A percentile compares a stretch with the other conserved stretches of the same genome.
Conservation (phyloP, 2,329 filamentous ascomycete species). For the Cytospora chrysosperma region DNA sequence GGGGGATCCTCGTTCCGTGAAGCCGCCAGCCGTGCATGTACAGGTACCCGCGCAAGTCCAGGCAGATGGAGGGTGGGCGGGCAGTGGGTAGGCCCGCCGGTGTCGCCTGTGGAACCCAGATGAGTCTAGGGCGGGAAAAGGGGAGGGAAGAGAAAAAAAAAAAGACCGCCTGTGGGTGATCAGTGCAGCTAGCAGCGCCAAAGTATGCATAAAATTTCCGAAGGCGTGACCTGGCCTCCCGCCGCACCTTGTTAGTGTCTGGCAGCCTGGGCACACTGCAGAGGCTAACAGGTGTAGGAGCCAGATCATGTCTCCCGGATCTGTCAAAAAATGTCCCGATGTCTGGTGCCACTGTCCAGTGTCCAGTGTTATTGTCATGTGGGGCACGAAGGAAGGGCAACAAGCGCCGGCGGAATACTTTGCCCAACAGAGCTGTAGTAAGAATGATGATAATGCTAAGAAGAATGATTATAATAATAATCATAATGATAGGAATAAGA, state of each 20-base stretch:
- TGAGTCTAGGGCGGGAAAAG: not conserved
- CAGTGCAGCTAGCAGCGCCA: slow-evolving; percentile 14
- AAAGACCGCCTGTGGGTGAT: slow-evolving; percentile 14
- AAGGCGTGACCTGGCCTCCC: slow-evolving; percentile 12
- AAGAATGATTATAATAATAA: no score
- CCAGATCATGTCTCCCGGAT: not conserved
- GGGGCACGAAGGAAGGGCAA: not conserved
- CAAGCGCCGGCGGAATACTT: slow-evolving; percentile 14
- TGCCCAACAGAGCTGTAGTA: not conserved
- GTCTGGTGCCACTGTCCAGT: not conserved
- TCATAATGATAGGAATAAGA: no score
- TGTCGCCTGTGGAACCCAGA: slow-evolving; percentile 9
- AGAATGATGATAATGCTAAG: no score
- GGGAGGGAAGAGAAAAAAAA: not conserved
- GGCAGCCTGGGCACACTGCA: not conserved
- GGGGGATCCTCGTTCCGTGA: slow-evolving; percentile 4
- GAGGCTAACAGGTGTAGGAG: slow-evolving; percentile 8
- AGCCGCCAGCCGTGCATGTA: slow-evolving; percentile 8
- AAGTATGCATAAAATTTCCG: slow-evolving; percentile 24
- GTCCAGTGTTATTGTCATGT: slow-evolving; percentile 1
- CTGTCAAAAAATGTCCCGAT: slow-evolving; percentile 3
- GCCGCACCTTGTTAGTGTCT: slow-evolving; percentile 11
- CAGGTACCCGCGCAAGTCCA: slow-evolving; percentile 12
- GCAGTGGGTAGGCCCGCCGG: not conserved
- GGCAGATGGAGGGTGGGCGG: slow-evolving; percentile 5